A percentile compares a stretch with the other conserved stretches of the same genome.
Evolutionary conservation across 305 asterid genomes (phyloP).

Genomic region (Solanum hybrid): DNA sequence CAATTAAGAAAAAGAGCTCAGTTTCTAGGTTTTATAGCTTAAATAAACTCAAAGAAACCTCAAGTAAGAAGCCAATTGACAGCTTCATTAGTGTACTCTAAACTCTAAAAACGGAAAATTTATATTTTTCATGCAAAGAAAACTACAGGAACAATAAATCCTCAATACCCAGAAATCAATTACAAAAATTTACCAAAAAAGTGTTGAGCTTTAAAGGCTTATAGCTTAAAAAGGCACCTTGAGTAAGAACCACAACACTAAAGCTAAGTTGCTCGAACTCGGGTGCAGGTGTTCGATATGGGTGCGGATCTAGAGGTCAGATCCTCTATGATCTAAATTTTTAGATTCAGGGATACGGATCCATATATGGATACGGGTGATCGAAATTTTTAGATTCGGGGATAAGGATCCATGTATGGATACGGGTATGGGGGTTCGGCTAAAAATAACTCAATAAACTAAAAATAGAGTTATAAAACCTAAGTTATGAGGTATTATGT

Average conservation of each 20-base stretch:
- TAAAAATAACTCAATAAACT: too few species aligned
- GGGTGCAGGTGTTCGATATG: background rate
- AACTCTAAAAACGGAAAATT: background rate
- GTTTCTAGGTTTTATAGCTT: background rate
- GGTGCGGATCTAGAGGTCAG: background rate
- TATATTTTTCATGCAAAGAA: background rate
- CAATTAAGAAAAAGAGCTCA: background rate
- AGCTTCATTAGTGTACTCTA: background rate
- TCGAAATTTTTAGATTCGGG: background rate
- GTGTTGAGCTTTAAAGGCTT: background rate
- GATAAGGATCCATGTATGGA: background rate
- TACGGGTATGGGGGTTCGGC: background rate
- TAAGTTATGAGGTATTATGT: too few species aligned
- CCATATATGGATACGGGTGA: background rate
- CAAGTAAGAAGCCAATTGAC: background rate
- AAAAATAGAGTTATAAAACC: too few species aligned
- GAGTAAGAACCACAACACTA: background rate
- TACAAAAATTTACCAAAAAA: background rate
- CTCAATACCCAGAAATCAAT: background rate
- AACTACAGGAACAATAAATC: background rate
- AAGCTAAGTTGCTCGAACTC: background rate
- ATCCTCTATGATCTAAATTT: background rate
- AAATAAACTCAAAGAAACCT: background rate
- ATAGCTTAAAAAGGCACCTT: background rate
- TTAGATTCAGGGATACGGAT: background rate